phyloP scores from a whole-genome alignment of 2,329 filamentous ascomycete genomes.

The Diaporthe velutina region DNA sequence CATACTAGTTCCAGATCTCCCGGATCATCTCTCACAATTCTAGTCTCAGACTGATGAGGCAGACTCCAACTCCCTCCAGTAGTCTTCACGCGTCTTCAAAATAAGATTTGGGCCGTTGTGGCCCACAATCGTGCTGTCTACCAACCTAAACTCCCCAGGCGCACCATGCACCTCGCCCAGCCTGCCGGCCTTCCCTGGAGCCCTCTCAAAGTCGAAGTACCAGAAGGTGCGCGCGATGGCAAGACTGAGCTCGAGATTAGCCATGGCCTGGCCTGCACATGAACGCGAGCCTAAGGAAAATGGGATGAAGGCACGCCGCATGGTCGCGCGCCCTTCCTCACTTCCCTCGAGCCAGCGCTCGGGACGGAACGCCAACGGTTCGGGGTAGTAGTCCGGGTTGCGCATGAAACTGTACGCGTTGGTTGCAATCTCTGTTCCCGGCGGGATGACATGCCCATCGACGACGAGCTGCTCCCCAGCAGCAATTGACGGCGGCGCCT shows the following conservation, averaged over 20 bases:
- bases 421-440: neutral
- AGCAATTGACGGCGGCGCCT: neutral
- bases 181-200: neutral
- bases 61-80: slow-evolving; percentile 17
- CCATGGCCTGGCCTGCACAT: slow-evolving; percentile 19
- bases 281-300: neutral
- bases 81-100: slow-evolving; percentile 2
- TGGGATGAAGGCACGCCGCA: slow-evolving; percentile 2
- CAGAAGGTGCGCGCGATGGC: neutral
- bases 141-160: slow-evolving; percentile 4
- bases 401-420: slow-evolving; percentile 22
- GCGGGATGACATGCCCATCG: slow-evolving; percentile 17
- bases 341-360: slow-evolving; percentile 50
- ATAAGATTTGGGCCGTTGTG: slow-evolving; percentile 23
- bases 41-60: too few species aligned
- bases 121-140: slow-evolving; percentile 2
- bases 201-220: slow-evolving; percentile 22
- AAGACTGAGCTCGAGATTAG: neutral
- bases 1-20: too few species aligned
- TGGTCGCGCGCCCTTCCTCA: neutral
- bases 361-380: slow-evolving; percentile 42
- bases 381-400: neutral
- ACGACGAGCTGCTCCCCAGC: slow-evolving; percentile 15
- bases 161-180: neutral
- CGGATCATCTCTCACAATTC: too few species aligned